Evolutionary conservation across 768 basidiomycete species (phyloP), one percentile per base, ranked within the genome.

Genomic region (Phanerochaete sordida): DNA sequence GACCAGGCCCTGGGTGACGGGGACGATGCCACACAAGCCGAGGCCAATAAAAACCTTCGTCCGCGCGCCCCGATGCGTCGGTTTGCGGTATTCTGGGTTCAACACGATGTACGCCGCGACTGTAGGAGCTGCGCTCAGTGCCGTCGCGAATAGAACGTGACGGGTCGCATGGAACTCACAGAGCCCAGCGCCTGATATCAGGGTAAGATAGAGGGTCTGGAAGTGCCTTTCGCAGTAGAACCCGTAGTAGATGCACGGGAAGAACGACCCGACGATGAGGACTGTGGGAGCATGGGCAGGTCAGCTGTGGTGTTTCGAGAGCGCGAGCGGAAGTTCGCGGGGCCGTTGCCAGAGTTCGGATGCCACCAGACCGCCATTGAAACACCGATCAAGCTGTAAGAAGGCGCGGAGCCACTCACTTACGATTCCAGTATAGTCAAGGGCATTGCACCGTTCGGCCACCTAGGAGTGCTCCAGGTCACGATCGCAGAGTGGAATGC

Each of bases 351-450:
- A 19, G 4, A 12, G 19, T 4, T 19, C 19, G 39, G 39, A 16
- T 43, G 39, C 39, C 8, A 43, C 19, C 8, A 43, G 39, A 4
- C 19, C 8, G 11, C 4, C 4, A 19, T 11, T 19, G 39, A 43
- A 43, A 4, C 11, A 19, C 11, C 39, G 39, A 43, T 19, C 19
- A 35, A 6, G 39, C 39, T 43, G 8, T 6, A 7, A 35, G 7
- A 43, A 6, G 7, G 39, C 31, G 50, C 16, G 50, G 27, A 31
- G 30, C 15, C 11, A 62, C 77, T 55, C 51, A 88, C 82, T 74
- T 63, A 87, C 81, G 63, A 96, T 96, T 12, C 94, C 94, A 28
- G 89, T 75, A 71, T 95, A 90, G 73, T 90, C 91, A 47, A 88
- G 74, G 16, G 81, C 79, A 69, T 89, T 83, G 69, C 85, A 92